phyloP scores from a whole-genome alignment of 495 filamentous ascomycete species.

The Aspergillus mulundensis region DNA sequence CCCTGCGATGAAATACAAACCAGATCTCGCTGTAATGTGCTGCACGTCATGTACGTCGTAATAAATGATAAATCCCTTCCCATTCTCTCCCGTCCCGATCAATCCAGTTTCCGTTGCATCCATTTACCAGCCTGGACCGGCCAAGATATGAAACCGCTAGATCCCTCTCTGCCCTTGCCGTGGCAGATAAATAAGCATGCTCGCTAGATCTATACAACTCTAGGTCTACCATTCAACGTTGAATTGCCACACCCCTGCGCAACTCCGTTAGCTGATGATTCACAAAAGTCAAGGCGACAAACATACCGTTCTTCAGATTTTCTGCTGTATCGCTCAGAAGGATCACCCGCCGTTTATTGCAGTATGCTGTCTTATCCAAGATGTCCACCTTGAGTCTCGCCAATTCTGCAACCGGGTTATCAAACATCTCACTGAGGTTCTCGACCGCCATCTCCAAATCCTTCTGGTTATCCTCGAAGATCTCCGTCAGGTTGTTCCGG shows the following conservation, averaged over 20 bases:
- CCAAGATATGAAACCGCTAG: not conserved
- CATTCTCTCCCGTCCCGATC: not conserved
- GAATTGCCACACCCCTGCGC: constrained; percentile 41
- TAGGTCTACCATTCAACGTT: constrained; percentile 40
- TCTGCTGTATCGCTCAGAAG: constrained; percentile 87
- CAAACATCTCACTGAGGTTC: constrained; percentile 93
- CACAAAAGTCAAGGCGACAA: not conserved
- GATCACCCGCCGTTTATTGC: constrained; percentile 86
- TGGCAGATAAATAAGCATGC: not conserved
- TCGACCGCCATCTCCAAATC: constrained; percentile 97
- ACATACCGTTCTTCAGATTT: constrained; percentile 80
- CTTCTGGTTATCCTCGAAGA: constrained; percentile 98
- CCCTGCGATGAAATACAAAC: constrained; percentile 13
- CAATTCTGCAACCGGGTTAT: constrained; percentile 84
- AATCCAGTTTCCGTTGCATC: not conserved
- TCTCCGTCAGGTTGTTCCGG: constrained; percentile 91
- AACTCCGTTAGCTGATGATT: not conserved
- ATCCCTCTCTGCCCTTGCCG: not conserved
- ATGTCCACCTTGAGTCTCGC: constrained; percentile 89
- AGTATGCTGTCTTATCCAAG: constrained; percentile 96
- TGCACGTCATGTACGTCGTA: constrained; percentile 35
- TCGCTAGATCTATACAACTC: constrained; percentile 15
- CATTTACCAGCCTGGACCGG: not conserved
- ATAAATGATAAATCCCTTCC: constrained; percentile 25
- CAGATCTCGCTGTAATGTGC: constrained; percentile 19